These are phyloP conservation scores for Yamadazyma epiphylla DNA, from an alignment of 1,139 yeast genomes.

Conservation along the genomic window DNA sequence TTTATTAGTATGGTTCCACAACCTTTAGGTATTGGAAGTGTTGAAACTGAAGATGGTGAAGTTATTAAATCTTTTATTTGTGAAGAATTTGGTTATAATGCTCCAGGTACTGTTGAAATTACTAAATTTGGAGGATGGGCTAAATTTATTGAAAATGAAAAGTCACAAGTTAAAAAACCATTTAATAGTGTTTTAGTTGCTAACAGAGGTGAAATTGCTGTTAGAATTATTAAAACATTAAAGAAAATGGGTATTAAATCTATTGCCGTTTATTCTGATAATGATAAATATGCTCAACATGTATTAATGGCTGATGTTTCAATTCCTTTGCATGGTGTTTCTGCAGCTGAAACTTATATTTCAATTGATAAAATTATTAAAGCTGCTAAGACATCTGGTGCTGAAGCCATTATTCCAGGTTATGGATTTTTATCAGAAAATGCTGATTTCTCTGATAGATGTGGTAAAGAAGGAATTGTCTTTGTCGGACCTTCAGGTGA, in stretches of 20 bases:
- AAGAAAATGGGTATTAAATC: slow-evolving; percentile 74
- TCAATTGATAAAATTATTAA: slow-evolving; percentile 76
- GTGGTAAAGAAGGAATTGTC: slow-evolving; percentile 75
- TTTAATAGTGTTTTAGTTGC: slow-evolving; percentile 87
- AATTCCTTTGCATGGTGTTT: slow-evolving; percentile 70
- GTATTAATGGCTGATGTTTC: slow-evolving; percentile 79
- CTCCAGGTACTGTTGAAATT: slow-evolving; percentile 71
- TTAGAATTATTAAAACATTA: slow-evolving; percentile 82
- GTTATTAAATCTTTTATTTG: slow-evolving; percentile 92
- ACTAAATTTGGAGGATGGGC: slow-evolving; percentile 89
- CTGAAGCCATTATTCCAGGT: slow-evolving; percentile 95
- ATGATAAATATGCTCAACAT: slow-evolving; percentile 85
- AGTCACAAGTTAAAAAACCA: slow-evolving; percentile 42
- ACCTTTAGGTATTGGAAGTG: slow-evolving; percentile 93
- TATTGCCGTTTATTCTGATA: slow-evolving; percentile 86
- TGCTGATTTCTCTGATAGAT: slow-evolving; percentile 90
- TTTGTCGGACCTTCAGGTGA: slow-evolving; percentile 87
- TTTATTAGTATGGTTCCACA: slow-evolving; percentile 87
- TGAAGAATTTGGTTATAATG: slow-evolving; percentile 79
- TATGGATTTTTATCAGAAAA: slow-evolving; percentile 95
- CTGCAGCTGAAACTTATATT: slow-evolving; percentile 90
- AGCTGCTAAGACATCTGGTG: slow-evolving; percentile 79
- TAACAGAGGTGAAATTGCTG: slow-evolving; percentile 97
- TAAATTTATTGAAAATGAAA: slow-evolving; percentile 49
- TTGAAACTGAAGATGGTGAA: slow-evolving; percentile 72